Evolutionary conservation across 2,329 filamentous ascomycete species (phyloP).

Genomic region (Curvularia verruculosa): DNA sequence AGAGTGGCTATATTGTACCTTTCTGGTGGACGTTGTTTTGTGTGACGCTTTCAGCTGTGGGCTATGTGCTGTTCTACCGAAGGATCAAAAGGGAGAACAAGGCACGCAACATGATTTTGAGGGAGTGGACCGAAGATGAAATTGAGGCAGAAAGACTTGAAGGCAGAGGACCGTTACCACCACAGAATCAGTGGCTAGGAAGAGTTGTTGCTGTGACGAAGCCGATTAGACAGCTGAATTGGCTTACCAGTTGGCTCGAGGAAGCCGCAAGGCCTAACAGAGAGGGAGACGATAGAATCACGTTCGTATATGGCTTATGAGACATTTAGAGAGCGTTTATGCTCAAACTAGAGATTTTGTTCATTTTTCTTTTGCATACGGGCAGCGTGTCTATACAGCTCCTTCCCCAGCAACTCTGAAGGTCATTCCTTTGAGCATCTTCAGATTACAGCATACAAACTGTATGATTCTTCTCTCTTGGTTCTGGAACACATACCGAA

Average conservation of each 20-base stretch:
- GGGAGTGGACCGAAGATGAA: conserved; percentile 49
- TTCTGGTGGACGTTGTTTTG: conserved; percentile 53
- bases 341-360: no score
- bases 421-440: not conserved
- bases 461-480: not conserved
- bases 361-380: not conserved
- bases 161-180: conserved; percentile 42
- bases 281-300: conserved; percentile 55
- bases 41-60: conserved; percentile 48
- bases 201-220: conserved; percentile 10
- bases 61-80: conserved; percentile 50
- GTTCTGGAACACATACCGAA: not conserved
- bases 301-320: conserved; percentile 52
- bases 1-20: conserved; percentile 49
- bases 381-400: no score
- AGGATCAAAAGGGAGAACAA: conserved; percentile 50
- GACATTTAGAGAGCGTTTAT: not conserved
- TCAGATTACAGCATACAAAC: not conserved
- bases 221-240: conserved; percentile 19
- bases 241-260: conserved; percentile 39
- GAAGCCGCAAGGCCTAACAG: conserved; percentile 44
- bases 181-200: conserved; percentile 31
- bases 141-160: conserved; percentile 43
- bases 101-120: conserved; percentile 37
- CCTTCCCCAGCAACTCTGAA: not conserved